Evolutionary conservation across 345 rosid genomes (phyloP), one percentile per base, ranked within the genome.

Genomic region (Microcos paniculata): DNA sequence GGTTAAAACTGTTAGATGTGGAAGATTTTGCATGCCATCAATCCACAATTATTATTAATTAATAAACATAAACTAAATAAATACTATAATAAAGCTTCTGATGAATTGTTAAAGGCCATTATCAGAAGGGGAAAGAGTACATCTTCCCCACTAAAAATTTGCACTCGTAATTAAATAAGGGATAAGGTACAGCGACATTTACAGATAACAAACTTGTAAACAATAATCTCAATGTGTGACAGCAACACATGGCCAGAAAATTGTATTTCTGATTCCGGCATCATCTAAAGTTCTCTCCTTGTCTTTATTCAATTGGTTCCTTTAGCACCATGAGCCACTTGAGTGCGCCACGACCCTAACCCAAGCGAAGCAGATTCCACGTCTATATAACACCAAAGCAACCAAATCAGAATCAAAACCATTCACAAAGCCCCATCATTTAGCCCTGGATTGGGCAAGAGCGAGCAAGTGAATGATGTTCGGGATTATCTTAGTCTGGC

Each of bases 11-110:
- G 78, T 33, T 72, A 23, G 71, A 77, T 67, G 65, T 76, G 28
- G n/a, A 46, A 72, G 76, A 73, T 76, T 52, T 70, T 72, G 83
- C 78, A 45, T 69, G 79, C 71, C 81, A 23, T 52, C 63, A 51
- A 51, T 43, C 48, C 8, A 57, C 14, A 58, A 16, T 8, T 65
- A 38, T 49, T 38, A 43, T 19, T 43, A 16, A 61, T 71, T 8
- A 72, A 71, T 3, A 19, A 49, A 52, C 10, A 53, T 5, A 26
- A 19, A 9, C 24, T 4, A 24, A 49, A 24, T 61, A 16, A 8
- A 55, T 6, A 46, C 3, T 26, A 14, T 24, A 2, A 8, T n/a
- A 63, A 63, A 40, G 18, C 48, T 62, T 62, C 69, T 63, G 69
- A 12, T 42, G 45, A 42, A n/a, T 21, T 38, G 42, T 61, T 61